phyloP scores from a whole-genome alignment of 2,329 filamentous ascomycete genomes.

The Paraconiothyrium brasiliense region DNA sequence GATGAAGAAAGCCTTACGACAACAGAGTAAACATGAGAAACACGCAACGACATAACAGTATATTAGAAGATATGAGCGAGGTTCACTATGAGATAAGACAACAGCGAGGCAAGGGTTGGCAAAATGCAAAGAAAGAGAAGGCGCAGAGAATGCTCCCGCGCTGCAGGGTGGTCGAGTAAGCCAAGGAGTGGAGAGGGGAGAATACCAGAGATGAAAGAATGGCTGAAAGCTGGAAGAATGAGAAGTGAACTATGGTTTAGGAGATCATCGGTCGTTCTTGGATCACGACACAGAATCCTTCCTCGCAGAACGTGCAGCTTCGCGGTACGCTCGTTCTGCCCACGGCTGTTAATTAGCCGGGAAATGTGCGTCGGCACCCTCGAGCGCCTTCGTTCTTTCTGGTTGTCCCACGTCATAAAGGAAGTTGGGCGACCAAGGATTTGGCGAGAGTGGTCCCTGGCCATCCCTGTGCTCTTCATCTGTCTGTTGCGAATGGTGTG shows the following conservation, averaged over 20 bases:
- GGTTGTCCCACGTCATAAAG: conserved; percentile 10
- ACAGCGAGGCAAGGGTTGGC: background rate
- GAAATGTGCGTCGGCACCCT: conserved; percentile 7
- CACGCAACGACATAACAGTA: background rate
- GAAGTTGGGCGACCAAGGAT: conserved; percentile 17
- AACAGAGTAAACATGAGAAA: background rate
- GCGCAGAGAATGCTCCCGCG: background rate
- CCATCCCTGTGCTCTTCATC: conserved; percentile 15
- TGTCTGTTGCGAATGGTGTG: conserved; percentile 15
- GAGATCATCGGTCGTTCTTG: background rate
- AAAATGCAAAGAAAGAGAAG: background rate
- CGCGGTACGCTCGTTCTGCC: conserved; percentile 3
- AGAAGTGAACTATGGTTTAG: background rate
- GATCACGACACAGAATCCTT: conserved; percentile 4
- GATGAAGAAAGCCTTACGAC: background rate
- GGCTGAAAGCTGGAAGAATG: background rate
- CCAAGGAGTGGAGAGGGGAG: background rate
- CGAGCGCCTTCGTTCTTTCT: background rate
- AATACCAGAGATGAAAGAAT: background rate
- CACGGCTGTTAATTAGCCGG: conserved; percentile 7
- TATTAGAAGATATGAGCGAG: background rate
- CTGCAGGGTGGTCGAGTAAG: background rate
- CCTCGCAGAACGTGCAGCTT: background rate
- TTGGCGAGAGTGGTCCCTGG: conserved; percentile 16
- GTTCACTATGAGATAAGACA: background rate